Conservation (phyloP, 2,329 filamentous ascomycete genomes). For the Teratosphaeria nubilosa region DNA sequence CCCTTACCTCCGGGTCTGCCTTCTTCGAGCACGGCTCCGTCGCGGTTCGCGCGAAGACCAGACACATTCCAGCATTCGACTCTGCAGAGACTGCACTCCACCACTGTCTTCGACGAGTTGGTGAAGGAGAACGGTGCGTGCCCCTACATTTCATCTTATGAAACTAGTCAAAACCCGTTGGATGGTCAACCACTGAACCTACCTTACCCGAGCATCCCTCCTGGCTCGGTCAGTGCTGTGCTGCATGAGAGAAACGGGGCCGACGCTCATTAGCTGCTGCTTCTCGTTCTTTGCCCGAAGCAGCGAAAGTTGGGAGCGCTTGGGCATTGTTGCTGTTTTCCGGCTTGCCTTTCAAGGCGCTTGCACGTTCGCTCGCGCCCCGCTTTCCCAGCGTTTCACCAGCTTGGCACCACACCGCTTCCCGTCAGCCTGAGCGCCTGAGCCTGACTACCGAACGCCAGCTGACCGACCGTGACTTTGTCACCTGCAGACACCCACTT, state of each 20-base stretch:
- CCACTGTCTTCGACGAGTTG: background rate
- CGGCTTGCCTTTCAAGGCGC: background rate
- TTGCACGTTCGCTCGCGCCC: background rate
- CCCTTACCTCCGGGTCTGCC: background rate
- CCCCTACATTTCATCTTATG: background rate
- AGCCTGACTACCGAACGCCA: background rate
- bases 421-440: background rate
- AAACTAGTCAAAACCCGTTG: background rate
- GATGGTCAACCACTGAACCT: background rate
- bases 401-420: conserved; percentile 1
- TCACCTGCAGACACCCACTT: background rate
- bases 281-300: background rate
- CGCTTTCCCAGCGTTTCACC: conserved; percentile 1
- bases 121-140: background rate
- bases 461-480: background rate
- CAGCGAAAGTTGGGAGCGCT: background rate
- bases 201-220: background rate
- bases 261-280: background rate
- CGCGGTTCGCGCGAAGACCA: background rate
- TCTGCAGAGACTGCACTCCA: background rate
- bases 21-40: background rate
- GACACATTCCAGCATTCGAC: background rate
- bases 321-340: background rate
- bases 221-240: background rate
- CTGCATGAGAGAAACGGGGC: background rate